A percentile compares a stretch with the other conserved stretches of the same genome.
Conservation (phyloP, 345 rosid species). For the Acer campestre region DNA sequence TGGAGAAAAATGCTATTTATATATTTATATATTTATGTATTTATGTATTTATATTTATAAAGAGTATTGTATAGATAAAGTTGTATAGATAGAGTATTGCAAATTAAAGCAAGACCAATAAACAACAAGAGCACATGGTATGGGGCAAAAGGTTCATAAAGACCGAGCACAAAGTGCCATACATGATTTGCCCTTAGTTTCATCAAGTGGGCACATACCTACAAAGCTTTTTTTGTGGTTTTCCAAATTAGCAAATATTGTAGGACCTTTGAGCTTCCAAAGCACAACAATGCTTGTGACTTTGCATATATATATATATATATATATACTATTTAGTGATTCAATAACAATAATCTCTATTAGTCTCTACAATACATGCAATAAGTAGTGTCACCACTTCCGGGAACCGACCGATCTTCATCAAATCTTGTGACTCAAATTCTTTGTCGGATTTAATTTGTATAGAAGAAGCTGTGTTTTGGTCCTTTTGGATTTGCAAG, state of each 20-base stretch:
- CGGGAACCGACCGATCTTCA: slow-evolving; percentile 11
- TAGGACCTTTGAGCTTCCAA: neutral
- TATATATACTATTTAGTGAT: neutral
- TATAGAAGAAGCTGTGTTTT: no score
- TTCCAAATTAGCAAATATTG: neutral
- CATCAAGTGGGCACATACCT: slow-evolving; percentile 24
- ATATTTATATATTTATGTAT: no score
- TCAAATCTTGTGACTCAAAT: slow-evolving; percentile 17
- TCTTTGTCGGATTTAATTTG: slow-evolving; percentile 15
- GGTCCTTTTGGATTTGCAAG: no score
- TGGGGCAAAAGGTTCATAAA: slow-evolving; percentile 21
- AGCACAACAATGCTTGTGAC: neutral
- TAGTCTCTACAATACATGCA: neutral
- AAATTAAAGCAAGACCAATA: slow-evolving; percentile 5
- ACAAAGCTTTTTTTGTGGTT: slow-evolving; percentile 8
- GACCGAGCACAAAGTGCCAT: slow-evolving; percentile 35
- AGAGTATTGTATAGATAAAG: slow-evolving; percentile 11
- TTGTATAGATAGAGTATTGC: neutral
- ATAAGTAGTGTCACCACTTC: neutral
- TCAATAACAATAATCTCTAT: neutral
- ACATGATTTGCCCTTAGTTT: neutral
- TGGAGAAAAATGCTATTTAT: no score
- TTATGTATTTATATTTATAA: no score
- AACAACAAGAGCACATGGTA: slow-evolving; percentile 27
- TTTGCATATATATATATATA: neutral